Percentiles rank a stretch among this genome's conserved stretches.
Evolutionary conservation across 495 filamentous ascomycete genomes (phyloP).

Genomic region (Penicillium daleae): DNA sequence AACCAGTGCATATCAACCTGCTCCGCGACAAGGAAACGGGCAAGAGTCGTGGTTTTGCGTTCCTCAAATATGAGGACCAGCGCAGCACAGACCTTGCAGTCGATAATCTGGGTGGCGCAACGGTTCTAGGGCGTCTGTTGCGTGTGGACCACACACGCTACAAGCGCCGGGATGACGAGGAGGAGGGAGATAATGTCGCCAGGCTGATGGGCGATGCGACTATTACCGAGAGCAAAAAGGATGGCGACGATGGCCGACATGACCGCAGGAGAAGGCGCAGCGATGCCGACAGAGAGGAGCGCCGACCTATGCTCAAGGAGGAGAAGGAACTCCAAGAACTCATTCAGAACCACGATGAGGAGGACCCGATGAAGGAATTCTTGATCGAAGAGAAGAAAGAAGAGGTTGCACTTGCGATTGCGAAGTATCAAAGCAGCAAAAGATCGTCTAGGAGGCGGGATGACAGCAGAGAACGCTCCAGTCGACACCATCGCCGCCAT

Average conservation of each 20-base stretch:
- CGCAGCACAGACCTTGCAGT: constrained; percentile 93
- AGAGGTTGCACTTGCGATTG: constrained; percentile 73
- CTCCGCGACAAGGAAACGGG: constrained; percentile 94
- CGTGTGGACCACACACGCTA: constrained; percentile 93
- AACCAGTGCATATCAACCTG: constrained; percentile 89
- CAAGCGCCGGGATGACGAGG: constrained; percentile 85
- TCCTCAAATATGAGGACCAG: constrained; percentile 98
- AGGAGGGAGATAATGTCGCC: constrained; percentile 62
- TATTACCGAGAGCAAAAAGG: constrained; percentile 33
- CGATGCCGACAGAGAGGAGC: constrained; percentile 41
- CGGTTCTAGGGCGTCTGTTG: constrained; percentile 76
- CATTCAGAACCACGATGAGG: constrained; percentile 83
- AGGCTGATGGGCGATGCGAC: constrained; percentile 40
- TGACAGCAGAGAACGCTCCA: constrained; percentile 43
- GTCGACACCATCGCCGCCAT: constrained; percentile 62
- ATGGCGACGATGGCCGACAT: constrained; percentile 37
- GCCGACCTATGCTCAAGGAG: constrained; percentile 58
- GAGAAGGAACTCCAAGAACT: constrained; percentile 78
- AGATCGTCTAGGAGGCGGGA: constrained; percentile 42
- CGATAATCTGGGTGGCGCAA: constrained; percentile 89
- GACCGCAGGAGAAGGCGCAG: constrained; percentile 51
- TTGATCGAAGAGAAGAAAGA: constrained; percentile 87
- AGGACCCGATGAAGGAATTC: constrained; percentile 96
- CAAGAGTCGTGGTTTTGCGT: constrained; percentile 90
- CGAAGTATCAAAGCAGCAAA: constrained; percentile 52